Conservation (phyloP, 164 flowering plant species). For the Amborella trichopoda region DNA sequence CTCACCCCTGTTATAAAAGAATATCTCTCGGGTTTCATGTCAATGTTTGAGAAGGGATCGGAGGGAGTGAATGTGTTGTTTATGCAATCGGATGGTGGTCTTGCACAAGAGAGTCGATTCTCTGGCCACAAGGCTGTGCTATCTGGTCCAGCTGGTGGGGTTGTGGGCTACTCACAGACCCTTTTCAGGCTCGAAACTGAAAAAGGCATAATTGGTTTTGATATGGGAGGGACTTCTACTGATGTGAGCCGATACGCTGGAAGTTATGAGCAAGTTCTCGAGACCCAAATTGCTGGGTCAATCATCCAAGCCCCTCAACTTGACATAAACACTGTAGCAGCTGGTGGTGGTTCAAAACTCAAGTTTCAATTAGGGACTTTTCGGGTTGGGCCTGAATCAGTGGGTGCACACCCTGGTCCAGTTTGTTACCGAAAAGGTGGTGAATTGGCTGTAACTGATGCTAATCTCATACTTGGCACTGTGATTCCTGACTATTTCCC, state of each 20-base stretch:
- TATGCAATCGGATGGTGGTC: conserved; percentile 99
- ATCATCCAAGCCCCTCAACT: conserved; percentile 98
- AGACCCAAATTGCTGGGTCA: conserved; percentile 91
- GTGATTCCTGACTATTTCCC: conserved; percentile 92
- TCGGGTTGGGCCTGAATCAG: conserved; percentile 94
- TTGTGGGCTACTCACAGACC: conserved; percentile 95
- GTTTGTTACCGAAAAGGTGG: conserved; percentile 98
- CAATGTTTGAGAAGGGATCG: conserved; percentile 51
- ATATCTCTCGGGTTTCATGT: conserved; percentile 81
- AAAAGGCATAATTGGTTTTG: conserved; percentile 94
- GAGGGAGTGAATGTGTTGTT: conserved; percentile 80
- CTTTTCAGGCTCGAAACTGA: conserved; percentile 75
- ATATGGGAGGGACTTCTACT: conserved; percentile 99
- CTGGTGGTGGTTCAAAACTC: conserved; percentile 96
- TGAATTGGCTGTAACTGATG: conserved; percentile 92
- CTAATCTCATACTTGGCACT: conserved; percentile 79
- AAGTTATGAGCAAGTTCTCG: conserved; percentile 78
- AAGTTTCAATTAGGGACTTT: conserved; percentile 93
- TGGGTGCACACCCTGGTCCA: conserved; percentile 98
- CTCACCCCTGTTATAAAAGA: conserved; percentile 92
- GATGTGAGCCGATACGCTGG: conserved; percentile 98
- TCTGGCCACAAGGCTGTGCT: conserved; percentile 97
- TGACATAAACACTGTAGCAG: conserved; percentile 95
- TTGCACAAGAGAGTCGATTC: conserved; percentile 90
- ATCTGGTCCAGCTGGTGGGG: conserved; percentile 99